A percentile compares a stretch with the other conserved stretches of the same genome.
phyloP scores from a whole-genome alignment of 176 grass and related monocot species.

The Poa annua region DNA sequence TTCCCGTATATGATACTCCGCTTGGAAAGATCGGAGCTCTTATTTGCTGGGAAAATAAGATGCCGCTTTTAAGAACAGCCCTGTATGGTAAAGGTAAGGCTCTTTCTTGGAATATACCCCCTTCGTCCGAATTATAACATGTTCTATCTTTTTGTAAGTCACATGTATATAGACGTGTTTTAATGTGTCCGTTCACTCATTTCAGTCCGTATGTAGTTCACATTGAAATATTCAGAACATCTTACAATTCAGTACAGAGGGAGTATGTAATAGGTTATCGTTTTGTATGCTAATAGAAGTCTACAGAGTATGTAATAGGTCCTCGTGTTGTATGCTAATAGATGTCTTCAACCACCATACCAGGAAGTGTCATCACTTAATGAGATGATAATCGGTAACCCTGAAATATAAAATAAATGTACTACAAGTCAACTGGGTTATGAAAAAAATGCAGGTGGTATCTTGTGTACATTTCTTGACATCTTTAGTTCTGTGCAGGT shows the following conservation, averaged over 20 bases:
- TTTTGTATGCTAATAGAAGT: not conserved
- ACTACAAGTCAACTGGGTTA: not conserved
- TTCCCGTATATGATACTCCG: slow-evolving; percentile 91
- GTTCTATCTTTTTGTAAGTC: too few relatives aligned
- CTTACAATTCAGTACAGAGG: too few relatives aligned
- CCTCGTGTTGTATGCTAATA: not conserved
- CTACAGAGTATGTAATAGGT: not conserved
- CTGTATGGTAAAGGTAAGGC: slow-evolving; percentile 88
- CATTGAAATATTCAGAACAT: too few relatives aligned
- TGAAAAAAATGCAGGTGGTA: not conserved
- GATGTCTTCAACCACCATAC: not conserved
- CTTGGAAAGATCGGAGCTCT: slow-evolving; percentile 92
- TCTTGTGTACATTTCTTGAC: not conserved
- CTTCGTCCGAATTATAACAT: too few relatives aligned
- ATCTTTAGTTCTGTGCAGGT: slow-evolving; percentile 49
- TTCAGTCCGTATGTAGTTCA: too few relatives aligned
- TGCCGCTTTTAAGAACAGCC: slow-evolving; percentile 88
- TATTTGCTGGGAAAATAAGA: slow-evolving; percentile 98
- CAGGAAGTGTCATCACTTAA: not conserved
- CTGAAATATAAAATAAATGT: slow-evolving; percentile 13
- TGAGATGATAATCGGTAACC: not conserved
- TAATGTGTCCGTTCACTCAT: too few relatives aligned
- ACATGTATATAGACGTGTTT: too few relatives aligned
- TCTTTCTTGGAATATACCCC: not conserved
- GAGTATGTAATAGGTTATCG: too few relatives aligned